These are phyloP conservation scores for Globisporangium polare DNA, from an alignment of 352 stramenopile species.

Conservation along the genomic window DNA sequence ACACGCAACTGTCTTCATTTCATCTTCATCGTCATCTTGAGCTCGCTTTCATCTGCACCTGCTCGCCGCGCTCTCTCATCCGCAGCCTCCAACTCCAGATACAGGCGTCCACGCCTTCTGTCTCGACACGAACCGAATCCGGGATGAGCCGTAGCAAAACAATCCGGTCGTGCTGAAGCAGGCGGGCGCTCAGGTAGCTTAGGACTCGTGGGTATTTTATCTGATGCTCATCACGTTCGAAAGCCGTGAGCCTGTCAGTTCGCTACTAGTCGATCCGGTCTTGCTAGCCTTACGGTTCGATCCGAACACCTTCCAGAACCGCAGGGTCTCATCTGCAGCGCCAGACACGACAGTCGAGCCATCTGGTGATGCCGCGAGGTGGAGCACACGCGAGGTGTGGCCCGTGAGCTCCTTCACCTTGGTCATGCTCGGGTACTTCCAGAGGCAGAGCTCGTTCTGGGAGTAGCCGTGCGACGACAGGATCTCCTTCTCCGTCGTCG, in stretches of 20 bases:
- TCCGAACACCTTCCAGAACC: slow-evolving; percentile 99
- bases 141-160: background rate
- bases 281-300: slow-evolving; percentile 75
- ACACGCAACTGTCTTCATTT: slow-evolving; percentile 7
- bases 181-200: background rate
- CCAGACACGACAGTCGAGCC: slow-evolving; percentile 96
- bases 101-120: background rate
- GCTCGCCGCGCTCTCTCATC: background rate
- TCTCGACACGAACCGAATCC: background rate
- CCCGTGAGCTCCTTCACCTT: slow-evolving; percentile 97
- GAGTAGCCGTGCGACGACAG: slow-evolving; percentile 97
- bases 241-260: slow-evolving; percentile 62
- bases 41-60: background rate
- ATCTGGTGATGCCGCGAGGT: slow-evolving; percentile 96
- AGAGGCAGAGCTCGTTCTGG: slow-evolving; percentile 97
- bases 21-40: slow-evolving; percentile 8
- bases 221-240: slow-evolving; percentile 83
- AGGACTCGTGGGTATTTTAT: slow-evolving; percentile 26
- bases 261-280: slow-evolving; percentile 38
- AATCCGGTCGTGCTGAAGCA: background rate
- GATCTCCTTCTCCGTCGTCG: slow-evolving; percentile 92
- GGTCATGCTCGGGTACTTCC: slow-evolving; percentile 99
- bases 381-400: slow-evolving; percentile 95
- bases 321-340: slow-evolving; percentile 97
- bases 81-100: background rate